Percentiles rank a stretch among this genome's conserved stretches.
Conservation (phyloP, 2,329 filamentous ascomycete species). For the Bisporella sp. region DNA sequence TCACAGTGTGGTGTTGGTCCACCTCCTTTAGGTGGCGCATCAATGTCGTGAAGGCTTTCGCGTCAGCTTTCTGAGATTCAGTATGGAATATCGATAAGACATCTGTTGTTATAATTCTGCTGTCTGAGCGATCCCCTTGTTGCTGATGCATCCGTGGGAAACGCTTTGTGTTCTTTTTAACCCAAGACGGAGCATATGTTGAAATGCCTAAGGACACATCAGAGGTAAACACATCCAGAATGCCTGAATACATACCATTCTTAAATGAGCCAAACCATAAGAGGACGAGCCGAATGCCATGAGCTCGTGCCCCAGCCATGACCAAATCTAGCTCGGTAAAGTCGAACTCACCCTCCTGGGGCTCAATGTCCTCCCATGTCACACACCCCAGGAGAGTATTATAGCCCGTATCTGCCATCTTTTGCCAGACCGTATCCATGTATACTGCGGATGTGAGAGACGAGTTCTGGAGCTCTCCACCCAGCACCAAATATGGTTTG, state of each 20-base stretch:
- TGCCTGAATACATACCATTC: constrained; percentile 30
- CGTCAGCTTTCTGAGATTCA: constrained; percentile 30
- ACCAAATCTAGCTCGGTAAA: constrained; percentile 35
- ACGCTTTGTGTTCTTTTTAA: constrained; percentile 27
- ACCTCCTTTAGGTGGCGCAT: constrained; percentile 35
- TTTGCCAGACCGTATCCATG: constrained; percentile 38
- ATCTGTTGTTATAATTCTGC: constrained; percentile 24
- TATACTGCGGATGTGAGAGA: constrained; percentile 36
- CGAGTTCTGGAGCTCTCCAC: constrained; percentile 41
- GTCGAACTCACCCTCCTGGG: constrained; percentile 35
- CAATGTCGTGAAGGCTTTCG: constrained; percentile 32
- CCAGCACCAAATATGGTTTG: constrained; percentile 36
- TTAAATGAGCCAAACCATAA: constrained; percentile 43
- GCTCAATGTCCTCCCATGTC: constrained; percentile 41
- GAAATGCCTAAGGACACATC: constrained; percentile 21
- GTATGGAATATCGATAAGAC: constrained; percentile 30
- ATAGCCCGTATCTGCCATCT: constrained; percentile 32
- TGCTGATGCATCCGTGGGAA: constrained; percentile 26
- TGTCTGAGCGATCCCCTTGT: constrained; percentile 10
- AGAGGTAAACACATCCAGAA: no score
- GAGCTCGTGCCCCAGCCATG: constrained; percentile 30
- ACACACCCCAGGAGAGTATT: constrained; percentile 39
- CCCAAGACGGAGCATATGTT: constrained; percentile 32
- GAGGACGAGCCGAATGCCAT: constrained; percentile 33
- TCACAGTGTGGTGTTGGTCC: constrained; percentile 41